These are phyloP conservation scores for Spirogloea muscicola DNA, from an alignment of 139 green algal genomes.

Conservation along the genomic window DNA sequence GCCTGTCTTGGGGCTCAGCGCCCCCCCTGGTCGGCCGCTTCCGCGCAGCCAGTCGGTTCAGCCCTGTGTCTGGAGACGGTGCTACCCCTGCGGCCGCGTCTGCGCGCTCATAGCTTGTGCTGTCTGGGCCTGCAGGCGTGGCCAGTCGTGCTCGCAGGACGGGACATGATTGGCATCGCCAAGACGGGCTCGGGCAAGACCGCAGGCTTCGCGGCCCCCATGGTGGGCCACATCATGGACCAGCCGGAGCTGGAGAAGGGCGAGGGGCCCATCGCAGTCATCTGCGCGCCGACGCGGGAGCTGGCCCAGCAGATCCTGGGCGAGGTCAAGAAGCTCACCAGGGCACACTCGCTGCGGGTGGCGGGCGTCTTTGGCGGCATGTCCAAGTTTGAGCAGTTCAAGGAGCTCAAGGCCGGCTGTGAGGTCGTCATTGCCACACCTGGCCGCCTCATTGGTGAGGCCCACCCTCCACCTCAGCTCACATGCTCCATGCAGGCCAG, in stretches of 20 bases:
- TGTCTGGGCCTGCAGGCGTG: too few species aligned
- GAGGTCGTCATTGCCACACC: slow-evolving; percentile 83
- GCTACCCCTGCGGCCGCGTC: too few species aligned
- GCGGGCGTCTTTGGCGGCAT: slow-evolving; percentile 80
- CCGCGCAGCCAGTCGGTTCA: too few species aligned
- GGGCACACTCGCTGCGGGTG: slow-evolving; percentile 40
- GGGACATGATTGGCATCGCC: slow-evolving; percentile 96
- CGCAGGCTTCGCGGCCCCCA: slow-evolving; percentile 90
- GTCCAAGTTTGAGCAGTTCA: slow-evolving; percentile 89
- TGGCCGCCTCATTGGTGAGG: slow-evolving; percentile 54
- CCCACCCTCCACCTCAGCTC: too few species aligned
- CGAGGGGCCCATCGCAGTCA: slow-evolving; percentile 80
- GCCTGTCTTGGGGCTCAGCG: too few species aligned
- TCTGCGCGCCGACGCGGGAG: slow-evolving; percentile 83
- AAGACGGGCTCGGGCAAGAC: slow-evolving; percentile 98
- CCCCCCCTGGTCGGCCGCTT: too few species aligned
- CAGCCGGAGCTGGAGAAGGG: slow-evolving; percentile 59
- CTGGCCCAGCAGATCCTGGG: slow-evolving; percentile 87
- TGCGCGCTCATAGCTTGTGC: too few species aligned
- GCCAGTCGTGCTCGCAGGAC: slow-evolving; percentile 91
- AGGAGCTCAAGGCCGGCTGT: slow-evolving; percentile 75
- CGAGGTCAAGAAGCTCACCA: slow-evolving; percentile 50
- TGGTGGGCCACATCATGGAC: slow-evolving; percentile 94
- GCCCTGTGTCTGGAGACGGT: too few species aligned
- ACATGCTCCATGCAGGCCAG: too few species aligned